These are phyloP conservation scores for Gloeopeniophorella convolvens DNA, from an alignment of 768 basidiomycete species.

Conservation along the genomic window DNA sequence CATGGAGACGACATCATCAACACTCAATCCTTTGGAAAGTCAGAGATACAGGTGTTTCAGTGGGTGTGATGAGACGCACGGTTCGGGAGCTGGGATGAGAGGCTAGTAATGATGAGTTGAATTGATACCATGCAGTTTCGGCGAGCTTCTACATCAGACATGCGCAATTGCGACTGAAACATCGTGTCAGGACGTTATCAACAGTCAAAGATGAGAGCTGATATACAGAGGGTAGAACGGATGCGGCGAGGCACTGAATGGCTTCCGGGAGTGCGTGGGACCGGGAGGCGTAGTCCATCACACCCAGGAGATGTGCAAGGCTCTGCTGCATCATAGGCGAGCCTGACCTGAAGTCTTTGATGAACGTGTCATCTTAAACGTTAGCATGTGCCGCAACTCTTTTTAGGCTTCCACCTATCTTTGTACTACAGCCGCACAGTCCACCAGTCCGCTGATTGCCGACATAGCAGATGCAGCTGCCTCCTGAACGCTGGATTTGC, in stretches of 20 bases:
- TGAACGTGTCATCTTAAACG: slow-evolving; percentile 41
- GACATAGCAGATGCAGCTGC: slow-evolving; percentile 68
- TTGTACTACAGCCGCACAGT: slow-evolving; percentile 55
- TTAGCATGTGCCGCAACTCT: background rate
- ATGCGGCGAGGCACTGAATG: slow-evolving; percentile 51
- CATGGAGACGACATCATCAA: slow-evolving; percentile 25
- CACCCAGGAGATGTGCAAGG: slow-evolving; percentile 62
- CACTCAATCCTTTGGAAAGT: background rate
- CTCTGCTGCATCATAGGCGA: slow-evolving; percentile 60
- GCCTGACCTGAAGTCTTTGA: slow-evolving; percentile 51
- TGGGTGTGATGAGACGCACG: slow-evolving; percentile 33
- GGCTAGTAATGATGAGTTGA: slow-evolving; percentile 40
- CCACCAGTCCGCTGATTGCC: slow-evolving; percentile 58
- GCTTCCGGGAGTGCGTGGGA: slow-evolving; percentile 48
- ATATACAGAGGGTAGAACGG: slow-evolving; percentile 43
- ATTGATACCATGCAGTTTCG: slow-evolving; percentile 48
- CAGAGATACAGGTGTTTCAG: background rate
- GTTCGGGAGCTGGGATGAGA: slow-evolving; percentile 36
- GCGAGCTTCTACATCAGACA: slow-evolving; percentile 50
- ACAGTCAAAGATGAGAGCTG: slow-evolving; percentile 28
- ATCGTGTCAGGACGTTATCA: slow-evolving; percentile 20
- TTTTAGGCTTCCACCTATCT: slow-evolving; percentile 54
- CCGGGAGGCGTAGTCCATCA: slow-evolving; percentile 55
- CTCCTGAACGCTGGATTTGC: slow-evolving; percentile 59
- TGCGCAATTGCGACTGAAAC: slow-evolving; percentile 30